Evolutionary conservation across 129 eudicot species (phyloP).

Genomic region (Flaveria bidentis): DNA sequence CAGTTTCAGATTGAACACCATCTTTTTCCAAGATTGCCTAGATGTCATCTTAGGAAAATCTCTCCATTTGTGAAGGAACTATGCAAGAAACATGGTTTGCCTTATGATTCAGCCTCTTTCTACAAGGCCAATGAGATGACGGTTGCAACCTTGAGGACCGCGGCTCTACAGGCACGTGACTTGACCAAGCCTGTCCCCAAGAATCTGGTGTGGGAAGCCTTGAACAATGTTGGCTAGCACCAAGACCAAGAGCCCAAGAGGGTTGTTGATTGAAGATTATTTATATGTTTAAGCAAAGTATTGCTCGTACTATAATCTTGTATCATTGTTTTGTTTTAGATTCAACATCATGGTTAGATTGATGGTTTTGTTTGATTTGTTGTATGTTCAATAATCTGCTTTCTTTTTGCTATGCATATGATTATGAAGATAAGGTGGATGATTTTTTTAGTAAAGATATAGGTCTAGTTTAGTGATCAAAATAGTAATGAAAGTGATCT

Average conservation of each 20-base stretch:
- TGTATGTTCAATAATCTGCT: conserved; percentile 20
- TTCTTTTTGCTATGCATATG: conserved; percentile 7
- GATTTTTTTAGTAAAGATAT: conserved; percentile 1
- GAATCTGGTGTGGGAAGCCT: conserved; percentile 76
- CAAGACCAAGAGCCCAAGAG: neutral
- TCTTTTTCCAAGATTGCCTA: conserved; percentile 66
- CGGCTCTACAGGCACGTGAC: conserved; percentile 68
- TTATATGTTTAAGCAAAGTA: conserved; percentile 18
- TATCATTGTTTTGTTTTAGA: conserved; percentile 5
- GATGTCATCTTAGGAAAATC: conserved; percentile 55
- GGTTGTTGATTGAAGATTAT: neutral
- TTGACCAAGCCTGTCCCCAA: conserved; percentile 53
- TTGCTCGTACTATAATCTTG: conserved; percentile 12
- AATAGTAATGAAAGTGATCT: neutral
- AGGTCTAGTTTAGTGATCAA: neutral
- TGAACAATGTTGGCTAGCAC: conserved; percentile 51
- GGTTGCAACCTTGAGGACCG: conserved; percentile 39
- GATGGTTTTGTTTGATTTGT: conserved; percentile 11
- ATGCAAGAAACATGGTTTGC: conserved; percentile 66
- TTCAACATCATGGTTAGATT: conserved; percentile 9
- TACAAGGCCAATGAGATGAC: conserved; percentile 62
- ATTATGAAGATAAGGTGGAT: conserved; percentile 3
- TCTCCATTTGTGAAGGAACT: conserved; percentile 69
- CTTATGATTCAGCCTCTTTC: conserved; percentile 56
- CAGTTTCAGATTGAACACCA: conserved; percentile 78